phyloP scores from a whole-genome alignment of 306 rosid species.

The Trifolium dubium region DNA sequence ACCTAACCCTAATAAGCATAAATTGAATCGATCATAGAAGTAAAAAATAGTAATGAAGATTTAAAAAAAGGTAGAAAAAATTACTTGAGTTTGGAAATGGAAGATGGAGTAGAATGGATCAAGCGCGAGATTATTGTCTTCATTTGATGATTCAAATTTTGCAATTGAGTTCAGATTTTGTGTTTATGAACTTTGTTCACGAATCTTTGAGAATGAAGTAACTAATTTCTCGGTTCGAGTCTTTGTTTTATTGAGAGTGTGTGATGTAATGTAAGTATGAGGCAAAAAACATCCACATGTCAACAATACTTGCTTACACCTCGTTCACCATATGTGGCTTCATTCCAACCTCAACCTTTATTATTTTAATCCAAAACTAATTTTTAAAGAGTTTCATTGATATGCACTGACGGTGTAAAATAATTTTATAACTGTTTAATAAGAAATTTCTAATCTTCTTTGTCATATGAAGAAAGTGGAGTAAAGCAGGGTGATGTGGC shows the following conservation, averaged over 20 bases:
- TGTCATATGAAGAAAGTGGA: no score
- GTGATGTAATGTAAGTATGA: background rate
- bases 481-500: no score
- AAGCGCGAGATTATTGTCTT: conserved; percentile 67
- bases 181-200: background rate
- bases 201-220: conserved; percentile 2
- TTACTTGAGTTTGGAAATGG: conserved; percentile 58
- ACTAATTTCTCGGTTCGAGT: background rate
- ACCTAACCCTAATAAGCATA: conserved; percentile 14
- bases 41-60: conserved; percentile 4
- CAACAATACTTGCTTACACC: conserved; percentile 31
- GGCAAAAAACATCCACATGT: conserved; percentile 38
- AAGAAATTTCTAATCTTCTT: no score
- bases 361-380: no score
- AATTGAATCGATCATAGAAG: conserved; percentile 4
- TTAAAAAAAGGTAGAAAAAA: conserved; percentile 13
- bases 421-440: no score
- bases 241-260: background rate
- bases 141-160: conserved; percentile 50
- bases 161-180: background rate
- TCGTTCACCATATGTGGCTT: conserved; percentile 44
- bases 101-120: conserved; percentile 64
- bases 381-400: no score
- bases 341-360: conserved; percentile 39
- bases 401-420: no score